phyloP scores from a whole-genome alignment of 1,284 basidiomycete genomes.

The Naganishia sp. region DNA sequence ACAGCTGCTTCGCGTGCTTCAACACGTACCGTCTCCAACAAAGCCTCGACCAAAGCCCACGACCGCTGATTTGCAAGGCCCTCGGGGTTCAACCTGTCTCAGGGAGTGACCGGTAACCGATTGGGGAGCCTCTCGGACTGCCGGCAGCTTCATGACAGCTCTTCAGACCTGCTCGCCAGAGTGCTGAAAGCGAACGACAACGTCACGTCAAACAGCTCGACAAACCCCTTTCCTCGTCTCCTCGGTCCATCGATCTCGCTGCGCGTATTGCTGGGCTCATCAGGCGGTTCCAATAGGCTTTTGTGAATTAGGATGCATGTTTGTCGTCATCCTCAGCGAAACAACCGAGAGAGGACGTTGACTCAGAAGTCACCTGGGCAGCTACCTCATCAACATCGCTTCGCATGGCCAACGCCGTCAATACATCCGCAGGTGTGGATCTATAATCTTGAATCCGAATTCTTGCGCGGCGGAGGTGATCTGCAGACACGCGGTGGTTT shows the following conservation, averaged over 20 bases:
- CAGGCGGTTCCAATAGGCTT: slow-evolving; percentile 23
- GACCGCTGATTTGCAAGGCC: background rate
- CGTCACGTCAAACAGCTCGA: slow-evolving; percentile 3
- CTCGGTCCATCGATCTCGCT: background rate
- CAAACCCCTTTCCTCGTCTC: background rate
- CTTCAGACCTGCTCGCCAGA: background rate
- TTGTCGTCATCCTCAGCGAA: slow-evolving; percentile 19
- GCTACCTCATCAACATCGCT: background rate
- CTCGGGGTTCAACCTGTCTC: slow-evolving; percentile 8
- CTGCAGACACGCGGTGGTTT: background rate
- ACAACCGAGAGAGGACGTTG: slow-evolving; percentile 19
- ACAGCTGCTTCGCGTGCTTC: background rate
- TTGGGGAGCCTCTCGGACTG: slow-evolving; percentile 4
- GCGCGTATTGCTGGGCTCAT: background rate
- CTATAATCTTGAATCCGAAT: no score
- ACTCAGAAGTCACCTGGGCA: slow-evolving; percentile 17
- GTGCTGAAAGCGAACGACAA: background rate
- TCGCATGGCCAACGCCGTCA: background rate
- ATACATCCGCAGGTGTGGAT: slow-evolving; percentile 1
- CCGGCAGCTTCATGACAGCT: no score
- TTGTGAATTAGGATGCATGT: slow-evolving; percentile 1
- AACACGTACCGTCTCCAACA: background rate
- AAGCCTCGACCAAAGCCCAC: background rate
- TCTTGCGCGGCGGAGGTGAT: background rate
- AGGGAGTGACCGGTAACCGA: background rate